Conservation (phyloP, 805 yeast genomes). For the Ogataea kodamae region DNA sequence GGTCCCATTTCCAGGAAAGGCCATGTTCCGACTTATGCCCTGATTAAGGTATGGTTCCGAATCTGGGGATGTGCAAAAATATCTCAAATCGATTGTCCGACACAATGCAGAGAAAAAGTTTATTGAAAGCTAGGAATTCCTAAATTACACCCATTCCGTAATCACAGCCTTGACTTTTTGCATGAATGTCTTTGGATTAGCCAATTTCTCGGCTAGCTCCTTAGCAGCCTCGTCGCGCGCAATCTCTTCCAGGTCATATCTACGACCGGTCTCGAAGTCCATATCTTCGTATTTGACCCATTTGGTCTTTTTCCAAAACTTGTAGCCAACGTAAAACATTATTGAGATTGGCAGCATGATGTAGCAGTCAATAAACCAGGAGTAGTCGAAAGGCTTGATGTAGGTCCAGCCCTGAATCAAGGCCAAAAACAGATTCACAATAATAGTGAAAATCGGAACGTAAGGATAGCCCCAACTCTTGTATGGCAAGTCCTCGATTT, state of each 20-base stretch:
- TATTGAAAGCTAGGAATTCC: no score
- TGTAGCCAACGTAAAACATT: constrained; percentile 25
- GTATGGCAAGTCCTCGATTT: constrained; percentile 50
- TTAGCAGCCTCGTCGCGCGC: not conserved
- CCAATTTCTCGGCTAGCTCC: not conserved
- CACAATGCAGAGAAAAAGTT: no score
- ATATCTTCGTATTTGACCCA: constrained; percentile 33
- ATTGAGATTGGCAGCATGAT: constrained; percentile 58
- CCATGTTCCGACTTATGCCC: no score
- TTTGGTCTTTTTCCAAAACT: constrained; percentile 28
- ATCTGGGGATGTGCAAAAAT: no score
- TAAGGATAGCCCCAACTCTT: constrained; percentile 48
- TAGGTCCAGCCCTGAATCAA: constrained; percentile 65
- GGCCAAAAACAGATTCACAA: constrained; percentile 49
- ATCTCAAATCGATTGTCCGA: no score
- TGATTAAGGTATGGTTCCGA: no score
- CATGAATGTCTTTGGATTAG: constrained; percentile 1
- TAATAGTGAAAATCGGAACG: constrained; percentile 46
- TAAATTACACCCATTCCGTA: constrained; percentile 3
- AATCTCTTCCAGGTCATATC: constrained; percentile 27
- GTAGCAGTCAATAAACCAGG: constrained; percentile 55
- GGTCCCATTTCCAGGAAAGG: no score
- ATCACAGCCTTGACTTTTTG: constrained; percentile 3
- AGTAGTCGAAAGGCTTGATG: constrained; percentile 54
- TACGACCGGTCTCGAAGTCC: constrained; percentile 49